Evolutionary conservation across 2,329 filamentous ascomycete species (phyloP).

Genomic region (Chaetomium sp.): DNA sequence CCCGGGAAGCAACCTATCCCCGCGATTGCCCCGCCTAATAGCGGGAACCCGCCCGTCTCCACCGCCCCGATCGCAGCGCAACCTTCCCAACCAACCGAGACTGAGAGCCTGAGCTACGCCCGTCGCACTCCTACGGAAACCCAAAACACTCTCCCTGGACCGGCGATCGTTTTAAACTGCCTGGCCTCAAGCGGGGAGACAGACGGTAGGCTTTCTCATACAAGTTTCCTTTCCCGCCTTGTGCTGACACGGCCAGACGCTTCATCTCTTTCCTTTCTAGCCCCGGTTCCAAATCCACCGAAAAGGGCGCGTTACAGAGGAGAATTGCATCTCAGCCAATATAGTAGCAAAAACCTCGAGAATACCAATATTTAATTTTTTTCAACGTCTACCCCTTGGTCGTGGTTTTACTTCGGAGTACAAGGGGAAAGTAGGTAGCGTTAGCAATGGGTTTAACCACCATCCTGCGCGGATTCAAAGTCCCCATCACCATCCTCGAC

Average conservation of each 20-base stretch:
- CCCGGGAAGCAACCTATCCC: not conserved
- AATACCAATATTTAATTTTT: too few species aligned
- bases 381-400: too few species aligned
- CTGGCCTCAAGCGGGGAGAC: not conserved
- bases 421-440: too few species aligned
- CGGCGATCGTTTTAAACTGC: too few species aligned
- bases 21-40: too few species aligned
- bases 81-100: not conserved
- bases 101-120: too few species aligned
- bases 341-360: too few species aligned
- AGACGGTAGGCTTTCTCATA: not conserved
- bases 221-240: not conserved
- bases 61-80: not conserved
- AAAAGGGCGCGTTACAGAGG: too few species aligned
- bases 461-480: slow-evolving; percentile 6
- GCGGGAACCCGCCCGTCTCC: not conserved
- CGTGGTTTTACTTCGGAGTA: too few species aligned
- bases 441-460: slow-evolving; percentile 6
- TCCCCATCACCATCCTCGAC: slow-evolving; percentile 10
- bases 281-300: too few species aligned
- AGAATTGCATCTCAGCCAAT: too few species aligned
- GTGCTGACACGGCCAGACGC: not conserved
- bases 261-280: not conserved
- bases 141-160: not conserved
- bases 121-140: not conserved